Evolutionary conservation across 2,329 filamentous ascomycete species (phyloP).

Genomic region (Aspergillus tubingensis): DNA sequence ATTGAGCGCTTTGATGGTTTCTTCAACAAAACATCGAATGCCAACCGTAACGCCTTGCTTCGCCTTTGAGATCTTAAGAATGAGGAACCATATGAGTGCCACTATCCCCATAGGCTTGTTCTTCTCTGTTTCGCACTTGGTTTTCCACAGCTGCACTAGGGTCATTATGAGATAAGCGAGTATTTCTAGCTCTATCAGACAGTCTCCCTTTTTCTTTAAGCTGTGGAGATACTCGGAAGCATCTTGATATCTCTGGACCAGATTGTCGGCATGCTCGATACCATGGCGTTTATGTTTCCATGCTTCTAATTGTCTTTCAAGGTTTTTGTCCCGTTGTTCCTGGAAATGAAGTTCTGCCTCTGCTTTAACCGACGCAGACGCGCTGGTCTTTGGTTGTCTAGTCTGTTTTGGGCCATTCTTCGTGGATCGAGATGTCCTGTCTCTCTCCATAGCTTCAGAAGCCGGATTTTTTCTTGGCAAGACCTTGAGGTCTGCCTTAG

Average conservation of each 20-base stretch:
- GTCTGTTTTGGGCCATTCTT: neutral
- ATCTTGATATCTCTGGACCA: slow-evolving; percentile 6
- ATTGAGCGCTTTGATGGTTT: slow-evolving; percentile 33
- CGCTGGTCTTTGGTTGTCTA: neutral
- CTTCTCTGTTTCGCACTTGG: slow-evolving; percentile 7
- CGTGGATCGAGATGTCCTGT: too few species aligned
- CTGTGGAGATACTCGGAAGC: slow-evolving; percentile 3
- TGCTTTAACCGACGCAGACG: neutral
- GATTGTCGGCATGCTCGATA: neutral
- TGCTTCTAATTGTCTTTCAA: neutral
- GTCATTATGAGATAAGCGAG: slow-evolving; percentile 34
- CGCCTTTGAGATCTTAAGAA: slow-evolving; percentile 36
- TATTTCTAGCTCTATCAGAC: slow-evolving; percentile 48
- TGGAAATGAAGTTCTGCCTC: neutral
- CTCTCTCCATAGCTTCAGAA: neutral
- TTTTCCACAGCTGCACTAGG: slow-evolving; percentile 23
- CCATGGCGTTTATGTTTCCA: slow-evolving; percentile 4
- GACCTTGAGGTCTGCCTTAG: neutral
- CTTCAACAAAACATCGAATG: slow-evolving; percentile 38
- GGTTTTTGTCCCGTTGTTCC: neutral
- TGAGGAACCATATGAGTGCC: slow-evolving; percentile 41
- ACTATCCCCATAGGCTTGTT: slow-evolving; percentile 1
- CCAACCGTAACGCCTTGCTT: slow-evolving; percentile 46
- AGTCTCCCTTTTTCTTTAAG: slow-evolving; percentile 21
- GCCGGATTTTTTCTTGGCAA: neutral